Evolutionary conservation across 164 flowering plant species (phyloP), one percentile per base, ranked within the genome.

Genomic region (Sextonia rubra): DNA sequence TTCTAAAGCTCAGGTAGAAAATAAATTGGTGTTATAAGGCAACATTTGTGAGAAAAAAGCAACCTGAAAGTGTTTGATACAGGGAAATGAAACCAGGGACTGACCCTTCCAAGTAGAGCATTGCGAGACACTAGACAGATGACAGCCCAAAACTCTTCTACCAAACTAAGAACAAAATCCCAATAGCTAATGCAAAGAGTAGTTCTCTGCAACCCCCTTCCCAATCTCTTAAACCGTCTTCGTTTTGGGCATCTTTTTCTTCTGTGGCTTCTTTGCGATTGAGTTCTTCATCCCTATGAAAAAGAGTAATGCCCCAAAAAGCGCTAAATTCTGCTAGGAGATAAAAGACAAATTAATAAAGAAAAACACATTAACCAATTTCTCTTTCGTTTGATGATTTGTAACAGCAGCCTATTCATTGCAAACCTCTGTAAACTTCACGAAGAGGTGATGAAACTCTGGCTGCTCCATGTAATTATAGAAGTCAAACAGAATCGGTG

Each of bases 201-300:
- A 44, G 52, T 52, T 61, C 44, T 18, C n/a, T 11, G 4, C 15
- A 32, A 32, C 15, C 69, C 26, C 24, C 55, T 37, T 20, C 17
- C 37, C n/a, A 29, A 49, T 58, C 56, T 52, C 60, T 77, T 82
- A 89, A 27, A 14, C 65, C 12, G 87, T 79, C 80, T 90, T 90
- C 9, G 87, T 5, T 49, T 87, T 78, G 81, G 65, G 78, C 70
- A 61, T 70, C 75, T 78, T 82, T 82, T 83, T 88, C 80, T 83
- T 90, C 26, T 48, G 68, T 64, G 81, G 81, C 80, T 88, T 86
- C 83, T 77, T 84, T 9, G 86, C 82, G 23, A 83, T 73, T 1
- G 87, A 83, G 79, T 83, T 89, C 81, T 85, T 90, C 91, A 89
- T 89, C 55, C 92, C 92, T 2, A 89, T 75, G 77, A 87, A 90